Evolutionary conservation across 2,329 filamentous ascomycete species (phyloP).

Genomic region (Geosmithia putterillii): DNA sequence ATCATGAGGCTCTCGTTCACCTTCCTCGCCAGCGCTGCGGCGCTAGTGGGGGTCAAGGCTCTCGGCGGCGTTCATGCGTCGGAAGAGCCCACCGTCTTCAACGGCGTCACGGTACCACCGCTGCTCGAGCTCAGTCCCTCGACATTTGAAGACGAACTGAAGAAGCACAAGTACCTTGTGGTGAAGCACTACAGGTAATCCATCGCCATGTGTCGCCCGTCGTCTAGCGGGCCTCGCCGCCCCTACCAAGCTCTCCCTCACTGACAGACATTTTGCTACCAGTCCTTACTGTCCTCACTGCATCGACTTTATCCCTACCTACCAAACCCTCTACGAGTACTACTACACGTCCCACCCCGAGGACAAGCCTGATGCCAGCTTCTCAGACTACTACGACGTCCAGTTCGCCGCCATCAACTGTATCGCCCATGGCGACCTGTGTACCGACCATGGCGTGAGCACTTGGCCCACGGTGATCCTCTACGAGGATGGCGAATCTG

Average conservation of each 20-base stretch:
- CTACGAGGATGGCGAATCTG: slow-evolving; percentile 64
- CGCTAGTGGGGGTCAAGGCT: slow-evolving; percentile 15
- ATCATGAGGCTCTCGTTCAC: slow-evolving; percentile 26
- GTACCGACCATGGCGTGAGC: slow-evolving; percentile 51
- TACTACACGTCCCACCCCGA: slow-evolving; percentile 75
- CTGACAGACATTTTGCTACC: slow-evolving; percentile 10
- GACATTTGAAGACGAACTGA: slow-evolving; percentile 44
- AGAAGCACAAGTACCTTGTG: slow-evolving; percentile 38
- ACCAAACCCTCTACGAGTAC: slow-evolving; percentile 89
- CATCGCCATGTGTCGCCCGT: neutral
- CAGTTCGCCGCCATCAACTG: slow-evolving; percentile 83
- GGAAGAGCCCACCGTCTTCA: slow-evolving; percentile 45
- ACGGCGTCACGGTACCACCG: slow-evolving; percentile 53
- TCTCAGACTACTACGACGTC: slow-evolving; percentile 78
- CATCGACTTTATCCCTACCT: slow-evolving; percentile 66
- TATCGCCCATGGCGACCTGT: slow-evolving; percentile 69
- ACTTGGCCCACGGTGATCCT: slow-evolving; percentile 69
- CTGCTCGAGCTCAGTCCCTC: slow-evolving; percentile 46
- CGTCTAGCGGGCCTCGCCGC: too few species aligned
- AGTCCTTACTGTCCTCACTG: slow-evolving; percentile 62
- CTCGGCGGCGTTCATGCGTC: slow-evolving; percentile 18
- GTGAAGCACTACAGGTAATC: slow-evolving; percentile 57
- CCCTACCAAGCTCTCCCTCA: slow-evolving; percentile 7
- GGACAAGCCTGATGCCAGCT: slow-evolving; percentile 43
- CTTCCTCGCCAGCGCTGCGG: slow-evolving; percentile 31